These are phyloP conservation scores for Cutaneotrichosporon sp. DNA, from an alignment of 1,284 basidiomycete species.

Conservation along the genomic window DNA sequence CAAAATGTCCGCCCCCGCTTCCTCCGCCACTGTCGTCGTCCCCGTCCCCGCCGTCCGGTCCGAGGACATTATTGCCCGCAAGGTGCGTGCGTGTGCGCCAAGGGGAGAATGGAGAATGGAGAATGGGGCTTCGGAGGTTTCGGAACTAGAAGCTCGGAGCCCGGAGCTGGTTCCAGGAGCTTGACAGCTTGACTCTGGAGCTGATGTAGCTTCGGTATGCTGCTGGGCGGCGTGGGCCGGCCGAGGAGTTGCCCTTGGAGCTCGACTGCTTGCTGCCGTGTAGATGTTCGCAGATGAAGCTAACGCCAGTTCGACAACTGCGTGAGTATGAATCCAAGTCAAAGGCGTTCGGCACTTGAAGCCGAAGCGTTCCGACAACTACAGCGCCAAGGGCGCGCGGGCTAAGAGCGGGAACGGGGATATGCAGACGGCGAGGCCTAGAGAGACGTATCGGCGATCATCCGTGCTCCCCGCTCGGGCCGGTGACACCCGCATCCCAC, in stretches of 20 bases:
- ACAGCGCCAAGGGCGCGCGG: too few species aligned
- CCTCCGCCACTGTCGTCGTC: constrained; percentile 29
- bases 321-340: constrained; percentile 59
- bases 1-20: constrained; percentile 4
- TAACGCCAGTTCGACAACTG: constrained; percentile 79
- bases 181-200: too few species aligned
- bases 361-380: too few species aligned
- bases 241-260: too few species aligned
- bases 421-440: too few species aligned
- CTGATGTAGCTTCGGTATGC: not conserved
- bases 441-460: too few species aligned
- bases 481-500: not conserved
- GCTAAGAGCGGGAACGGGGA: too few species aligned
- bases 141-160: not conserved
- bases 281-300: not conserved
- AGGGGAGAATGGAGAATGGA: not conserved
- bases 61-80: constrained; percentile 81
- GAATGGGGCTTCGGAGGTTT: not conserved
- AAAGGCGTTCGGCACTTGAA: too few species aligned
- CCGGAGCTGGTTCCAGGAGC: not conserved
- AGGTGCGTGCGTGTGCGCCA: constrained; percentile 58
- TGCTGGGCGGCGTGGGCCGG: not conserved
- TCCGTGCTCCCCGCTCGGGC: constrained; percentile 16
- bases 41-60: constrained; percentile 65
- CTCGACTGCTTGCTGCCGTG: too few species aligned